Evolutionary conservation across 176 grass and related monocot genomes (phyloP), one percentile per base, ranked within the genome.

Genomic region (Pontederia paniculata): DNA sequence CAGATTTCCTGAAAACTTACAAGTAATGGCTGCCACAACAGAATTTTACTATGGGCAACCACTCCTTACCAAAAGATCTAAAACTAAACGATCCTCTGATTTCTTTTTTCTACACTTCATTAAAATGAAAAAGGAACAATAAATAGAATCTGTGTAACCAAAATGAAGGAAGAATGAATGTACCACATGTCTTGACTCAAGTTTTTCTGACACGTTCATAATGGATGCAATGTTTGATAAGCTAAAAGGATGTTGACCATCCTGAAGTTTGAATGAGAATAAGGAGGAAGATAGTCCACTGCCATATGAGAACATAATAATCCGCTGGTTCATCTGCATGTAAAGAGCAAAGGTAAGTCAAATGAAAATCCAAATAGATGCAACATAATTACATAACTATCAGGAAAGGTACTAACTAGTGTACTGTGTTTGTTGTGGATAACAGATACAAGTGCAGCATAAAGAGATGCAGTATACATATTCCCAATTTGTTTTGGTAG

Each of bases 301-400:
- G 10, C 94, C 94, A 9, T 98, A 98, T 78, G 94, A 98, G 75
- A 98, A 98, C 94, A 98, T 98, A 48, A 98, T 54, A 82, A 98
- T 77, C 69, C 87, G 77, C 42, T 91, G 80, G 12, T 83, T 83
- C 3, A 16, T 57, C 94, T 98, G 46, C 10, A 67, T 21, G 44
- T 12, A 21, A 10, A 19, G 37, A 42, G 69, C 42, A 75, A 51
- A 48, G 50, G 48, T 63, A 73, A 73, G 13, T n/a, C 19, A 74
- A 62, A 31, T 53, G 45, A 65, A 57, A 23, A 50, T 16, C 0
- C 13, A 12, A 19, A 8, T 65, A 66, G 23, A 45, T 43, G 63
- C 55, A 64, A 25, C 2, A 50, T 23, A 45, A 23, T 45, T 76
- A 55, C 44, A 78, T 19, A 46, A 3, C 72, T 28, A 77, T 1